Base-by-base conservation (phyloP, 495 filamentous ascomycete species). In the Hyphodiscus hymeniophilus region DNA sequence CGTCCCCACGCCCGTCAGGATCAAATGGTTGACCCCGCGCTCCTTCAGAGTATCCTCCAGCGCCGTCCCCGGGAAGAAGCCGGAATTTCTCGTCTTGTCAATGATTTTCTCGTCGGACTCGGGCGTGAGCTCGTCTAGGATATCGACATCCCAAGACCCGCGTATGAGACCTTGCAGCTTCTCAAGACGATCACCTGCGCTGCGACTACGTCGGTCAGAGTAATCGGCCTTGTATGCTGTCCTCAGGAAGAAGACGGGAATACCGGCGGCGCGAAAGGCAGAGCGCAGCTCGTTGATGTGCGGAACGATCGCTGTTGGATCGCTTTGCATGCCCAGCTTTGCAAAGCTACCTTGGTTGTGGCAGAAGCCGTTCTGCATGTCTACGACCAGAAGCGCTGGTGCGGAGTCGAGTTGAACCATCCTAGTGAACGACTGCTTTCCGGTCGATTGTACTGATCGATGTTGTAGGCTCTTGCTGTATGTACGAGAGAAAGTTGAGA, bases 331-430 rank as follows among this genome's bases (percentile, higher is more conserved):
- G 26, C 54, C 56, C 35, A 56, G 10, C 45, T 50, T 59, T 44
- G 34, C 47, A 34, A 59, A 56, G 54, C 44, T 59, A 35, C 56
- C 56, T 38, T 47, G 34, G 33, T 44, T 38, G 54, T 59, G 56
- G 47, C 54, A 56, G 43, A 59, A 57, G 47, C 54, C 56, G 34
- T 59, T 59, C 44, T 59, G 56, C 56, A 59, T 59, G 54, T 59
- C 56, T 48, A 59, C 49, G 20, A 59, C 30, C 23, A 34, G 31
- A 63, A 64, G 60, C 51, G 60, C 50, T 56, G 63, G 56, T 48
- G 32, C 8, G 34, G 45, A 47, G 11, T 38, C 13, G 34, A 47
- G 45, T 1, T 33, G 3, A 18, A 33, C 32, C 45, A 47, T 47
- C 40, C 23, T 42, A 42, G 38, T 42, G 16, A 42, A 42, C 38